Percentiles rank a stretch among this genome's conserved stretches.
phyloP scores from a whole-genome alignment of 176 grass and related monocot genomes.

The Tuctoria greenei region DNA sequence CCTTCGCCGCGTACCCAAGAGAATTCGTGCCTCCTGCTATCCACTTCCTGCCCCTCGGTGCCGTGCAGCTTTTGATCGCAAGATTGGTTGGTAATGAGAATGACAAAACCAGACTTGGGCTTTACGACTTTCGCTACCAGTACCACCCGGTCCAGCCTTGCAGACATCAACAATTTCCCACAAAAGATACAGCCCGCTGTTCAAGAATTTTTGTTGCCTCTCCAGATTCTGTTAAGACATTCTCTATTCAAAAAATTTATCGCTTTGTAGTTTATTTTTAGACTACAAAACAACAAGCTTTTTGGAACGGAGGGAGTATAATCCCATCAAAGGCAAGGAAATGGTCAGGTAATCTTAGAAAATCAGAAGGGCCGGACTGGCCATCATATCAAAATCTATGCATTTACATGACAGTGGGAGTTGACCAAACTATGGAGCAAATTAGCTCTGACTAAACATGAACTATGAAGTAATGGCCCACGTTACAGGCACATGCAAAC shows the following conservation, averaged over 20 bases:
- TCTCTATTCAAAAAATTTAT: no score
- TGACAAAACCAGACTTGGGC: neutral
- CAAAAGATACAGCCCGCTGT: neutral
- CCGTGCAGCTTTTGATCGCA: neutral
- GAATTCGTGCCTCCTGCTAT: neutral
- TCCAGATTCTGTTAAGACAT: neutral
- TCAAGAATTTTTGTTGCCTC: neutral
- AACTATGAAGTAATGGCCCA: neutral
- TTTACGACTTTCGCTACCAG: no score
- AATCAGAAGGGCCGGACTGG: neutral
- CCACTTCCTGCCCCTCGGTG: neutral
- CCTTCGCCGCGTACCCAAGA: neutral
- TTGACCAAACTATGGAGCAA: neutral
- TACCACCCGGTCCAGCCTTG: no score
- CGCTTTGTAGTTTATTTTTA: no score
- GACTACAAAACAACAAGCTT: no score
- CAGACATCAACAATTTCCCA: neutral
- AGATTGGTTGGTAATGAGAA: neutral
- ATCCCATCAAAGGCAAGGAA: neutral
- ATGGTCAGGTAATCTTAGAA: neutral
- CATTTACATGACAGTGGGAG: conserved; percentile 1
- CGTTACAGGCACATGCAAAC: no score
- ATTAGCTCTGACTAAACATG: neutral
- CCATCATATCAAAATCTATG: conserved; percentile 10
- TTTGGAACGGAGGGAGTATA: no score